Percentiles rank a stretch among this genome's conserved stretches.
phyloP scores from a whole-genome alignment of 2,329 filamentous ascomycete species.

The Aspergillus brunneoviolaceus region DNA sequence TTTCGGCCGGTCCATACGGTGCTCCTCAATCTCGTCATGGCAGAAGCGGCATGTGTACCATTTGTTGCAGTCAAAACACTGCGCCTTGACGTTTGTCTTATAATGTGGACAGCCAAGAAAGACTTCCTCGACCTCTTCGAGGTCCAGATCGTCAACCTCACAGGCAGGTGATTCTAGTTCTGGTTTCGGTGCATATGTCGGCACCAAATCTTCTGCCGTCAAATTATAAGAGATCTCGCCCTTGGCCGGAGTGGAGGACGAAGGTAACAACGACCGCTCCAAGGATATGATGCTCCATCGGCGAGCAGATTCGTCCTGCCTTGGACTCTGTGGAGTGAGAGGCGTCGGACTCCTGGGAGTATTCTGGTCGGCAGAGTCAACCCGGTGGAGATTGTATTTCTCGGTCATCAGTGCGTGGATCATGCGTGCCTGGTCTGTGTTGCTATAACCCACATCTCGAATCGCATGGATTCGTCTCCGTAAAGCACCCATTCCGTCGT shows the following conservation, averaged over 20 bases:
- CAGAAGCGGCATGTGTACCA: constrained; percentile 98
- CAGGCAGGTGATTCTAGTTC: constrained; percentile 29
- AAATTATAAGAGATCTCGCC: constrained; percentile 42
- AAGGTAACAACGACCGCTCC: constrained; percentile 30
- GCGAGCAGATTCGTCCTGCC: constrained; percentile 31
- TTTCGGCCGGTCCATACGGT: constrained; percentile 73
- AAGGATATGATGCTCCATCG: constrained; percentile 29
- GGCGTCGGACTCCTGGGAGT: constrained; percentile 24
- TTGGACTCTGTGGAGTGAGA: constrained; percentile 25
- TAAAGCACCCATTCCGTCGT: constrained; percentile 73
- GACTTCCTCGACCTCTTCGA: constrained; percentile 51
- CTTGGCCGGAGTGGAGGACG: constrained; percentile 27
- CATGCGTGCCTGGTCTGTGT: constrained; percentile 66
- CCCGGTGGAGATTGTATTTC: constrained; percentile 57
- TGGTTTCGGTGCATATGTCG: constrained; percentile 61
- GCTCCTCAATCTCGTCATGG: constrained; percentile 80
- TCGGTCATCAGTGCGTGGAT: constrained; percentile 72
- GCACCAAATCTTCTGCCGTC: constrained; percentile 58
- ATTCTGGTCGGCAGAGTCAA: constrained; percentile 25
- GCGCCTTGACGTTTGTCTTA: constrained; percentile 90
- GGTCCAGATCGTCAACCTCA: constrained; percentile 42
- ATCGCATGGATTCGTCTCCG: constrained; percentile 68
- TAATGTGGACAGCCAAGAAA: constrained; percentile 86
- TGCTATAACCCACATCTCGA: constrained; percentile 59
- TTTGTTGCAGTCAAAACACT: constrained; percentile 82